phyloP scores from a whole-genome alignment of 371 early-diverging fungal genomes.

The Zopfochytrium polystomum region DNA sequence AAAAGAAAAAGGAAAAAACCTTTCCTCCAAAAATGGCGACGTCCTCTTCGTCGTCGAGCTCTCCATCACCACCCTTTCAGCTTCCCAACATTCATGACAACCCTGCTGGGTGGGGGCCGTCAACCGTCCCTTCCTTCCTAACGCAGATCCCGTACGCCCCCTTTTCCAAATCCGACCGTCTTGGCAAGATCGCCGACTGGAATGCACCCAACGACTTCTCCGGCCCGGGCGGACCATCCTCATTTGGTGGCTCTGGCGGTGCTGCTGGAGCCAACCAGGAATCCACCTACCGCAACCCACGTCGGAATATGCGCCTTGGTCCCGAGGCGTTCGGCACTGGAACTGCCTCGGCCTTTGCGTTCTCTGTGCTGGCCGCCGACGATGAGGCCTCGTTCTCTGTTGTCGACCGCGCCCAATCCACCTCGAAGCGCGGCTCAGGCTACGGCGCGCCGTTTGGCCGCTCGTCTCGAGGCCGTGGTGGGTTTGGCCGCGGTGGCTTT shows the following conservation, averaged over 20 bases:
- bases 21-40: neutral
- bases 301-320: conserved; percentile 16
- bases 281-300: conserved; percentile 4
- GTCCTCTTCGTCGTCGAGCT: neutral
- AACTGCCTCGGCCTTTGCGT: conserved; percentile 82
- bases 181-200: conserved; percentile 94
- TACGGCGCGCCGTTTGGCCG: conserved; percentile 20
- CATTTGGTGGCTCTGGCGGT: conserved; percentile 8
- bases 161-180: conserved; percentile 90
- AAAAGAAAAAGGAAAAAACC: no score
- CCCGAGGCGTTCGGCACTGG: conserved; percentile 84
- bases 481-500: conserved; percentile 33
- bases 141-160: conserved; percentile 84
- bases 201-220: conserved; percentile 59
- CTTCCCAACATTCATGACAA: conserved; percentile 45
- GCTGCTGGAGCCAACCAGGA: conserved; percentile 8
- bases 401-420: conserved; percentile 81
- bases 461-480: conserved; percentile 31
- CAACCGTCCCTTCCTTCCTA: conserved; percentile 23
- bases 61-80: conserved; percentile 20
- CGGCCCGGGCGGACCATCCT: conserved; percentile 12
- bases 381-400: conserved; percentile 95
- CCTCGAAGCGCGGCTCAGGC: conserved; percentile 48
- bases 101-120: conserved; percentile 47
- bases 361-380: conserved; percentile 59